phyloP scores from a whole-genome alignment of 73 alveolate species.

The Effrenium voratum region DNA sequence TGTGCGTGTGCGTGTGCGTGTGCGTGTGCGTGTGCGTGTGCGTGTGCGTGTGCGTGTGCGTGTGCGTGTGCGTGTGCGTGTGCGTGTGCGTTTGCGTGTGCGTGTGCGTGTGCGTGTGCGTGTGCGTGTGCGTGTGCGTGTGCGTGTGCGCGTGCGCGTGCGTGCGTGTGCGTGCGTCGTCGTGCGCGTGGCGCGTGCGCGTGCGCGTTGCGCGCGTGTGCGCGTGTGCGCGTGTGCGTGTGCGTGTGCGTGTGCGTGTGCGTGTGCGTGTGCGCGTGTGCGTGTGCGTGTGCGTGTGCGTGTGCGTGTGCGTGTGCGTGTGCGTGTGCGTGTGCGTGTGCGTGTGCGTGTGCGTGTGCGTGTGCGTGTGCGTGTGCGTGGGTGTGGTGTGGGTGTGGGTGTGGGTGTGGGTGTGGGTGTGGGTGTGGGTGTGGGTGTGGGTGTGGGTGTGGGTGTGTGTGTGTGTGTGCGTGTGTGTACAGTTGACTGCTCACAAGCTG shows the following conservation, averaged over 20 bases:
- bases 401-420: neutral
- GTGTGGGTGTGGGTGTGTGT: neutral
- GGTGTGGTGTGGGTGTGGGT: neutral
- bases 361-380: neutral
- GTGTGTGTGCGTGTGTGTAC: neutral
- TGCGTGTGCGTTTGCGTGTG: neutral
- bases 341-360: neutral
- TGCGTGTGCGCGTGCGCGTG: neutral
- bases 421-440: neutral
- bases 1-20: constrained; percentile 18
- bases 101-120: constrained; percentile 6
- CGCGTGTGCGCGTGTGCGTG: constrained; percentile 4
- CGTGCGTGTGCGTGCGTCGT: neutral
- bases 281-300: neutral
- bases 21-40: constrained; percentile 17
- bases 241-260: constrained; percentile 16
- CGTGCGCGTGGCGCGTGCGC: neutral
- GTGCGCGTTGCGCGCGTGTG: neutral
- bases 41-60: neutral
- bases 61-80: neutral
- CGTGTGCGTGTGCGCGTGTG: neutral
- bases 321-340: neutral
- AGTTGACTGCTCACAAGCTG: no score
- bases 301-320: neutral
- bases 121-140: neutral